A percentile compares a stretch with the other conserved stretches of the same genome.
phyloP scores from a whole-genome alignment of 164 flowering plant genomes.

The Stephania japonica region DNA sequence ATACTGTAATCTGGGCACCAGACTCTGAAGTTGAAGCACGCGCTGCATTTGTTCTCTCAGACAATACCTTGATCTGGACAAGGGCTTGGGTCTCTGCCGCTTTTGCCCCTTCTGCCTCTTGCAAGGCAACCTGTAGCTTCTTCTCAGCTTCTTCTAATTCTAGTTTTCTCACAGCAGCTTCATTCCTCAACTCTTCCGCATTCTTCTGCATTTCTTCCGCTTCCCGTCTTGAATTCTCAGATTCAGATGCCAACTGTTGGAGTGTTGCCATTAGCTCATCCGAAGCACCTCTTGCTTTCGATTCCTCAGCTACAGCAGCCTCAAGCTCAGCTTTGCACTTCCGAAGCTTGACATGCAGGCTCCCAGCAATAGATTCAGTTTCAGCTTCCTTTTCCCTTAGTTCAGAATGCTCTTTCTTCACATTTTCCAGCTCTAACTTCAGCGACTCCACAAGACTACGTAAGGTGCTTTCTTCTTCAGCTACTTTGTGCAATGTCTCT shows the following conservation, averaged over 20 bases:
- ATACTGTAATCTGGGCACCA: conserved; percentile 61
- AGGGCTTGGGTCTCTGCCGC: conserved; percentile 61
- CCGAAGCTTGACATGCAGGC: conserved; percentile 63
- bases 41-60: conserved; percentile 59
- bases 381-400: conserved; percentile 78
- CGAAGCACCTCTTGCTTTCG: conserved; percentile 49
- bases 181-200: conserved; percentile 60
- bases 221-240: conserved; percentile 49
- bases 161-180: conserved; percentile 42
- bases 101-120: conserved; percentile 86
- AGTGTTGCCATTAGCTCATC: conserved; percentile 63
- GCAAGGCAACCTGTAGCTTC: conserved; percentile 42
- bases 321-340: conserved; percentile 71
- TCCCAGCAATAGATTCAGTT: conserved; percentile 67
- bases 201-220: conserved; percentile 54
- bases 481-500: conserved; percentile 61
- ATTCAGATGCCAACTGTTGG: conserved; percentile 49
- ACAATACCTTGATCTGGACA: conserved; percentile 50
- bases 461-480: conserved; percentile 67
- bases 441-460: conserved; percentile 57
- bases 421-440: conserved; percentile 59
- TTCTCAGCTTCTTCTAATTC: conserved; percentile 60
- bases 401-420: conserved; percentile 67
- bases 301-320: conserved; percentile 49
- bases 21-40: conserved; percentile 68